phyloP scores from a whole-genome alignment of 371 early-diverging fungal genomes.

The Smittium mucronatum region DNA sequence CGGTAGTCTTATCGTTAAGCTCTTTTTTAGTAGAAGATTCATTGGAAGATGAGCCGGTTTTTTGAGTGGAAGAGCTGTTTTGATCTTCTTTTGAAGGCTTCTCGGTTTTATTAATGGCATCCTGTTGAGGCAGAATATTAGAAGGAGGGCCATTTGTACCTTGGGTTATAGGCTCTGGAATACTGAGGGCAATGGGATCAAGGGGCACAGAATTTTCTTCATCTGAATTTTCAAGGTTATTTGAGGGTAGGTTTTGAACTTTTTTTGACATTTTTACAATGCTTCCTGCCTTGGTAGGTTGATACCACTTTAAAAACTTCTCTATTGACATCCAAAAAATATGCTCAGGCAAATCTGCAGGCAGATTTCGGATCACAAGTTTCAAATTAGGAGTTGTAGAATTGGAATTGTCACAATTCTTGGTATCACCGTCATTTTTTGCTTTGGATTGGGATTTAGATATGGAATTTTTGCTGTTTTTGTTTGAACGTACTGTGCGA shows the following conservation, averaged over 20 bases:
- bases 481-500: not conserved
- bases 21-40: not conserved
- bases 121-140: not conserved
- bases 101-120: not conserved
- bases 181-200: too few relatives aligned
- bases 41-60: not conserved
- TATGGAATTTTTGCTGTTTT: not conserved
- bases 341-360: conserved; percentile 31
- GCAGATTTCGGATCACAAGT: conserved; percentile 23
- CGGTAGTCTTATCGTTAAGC: not conserved
- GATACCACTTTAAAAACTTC: conserved; percentile 27
- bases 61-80: not conserved
- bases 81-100: not conserved
- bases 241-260: not conserved
- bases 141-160: not conserved
- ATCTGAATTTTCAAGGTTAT: not conserved
- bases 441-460: not conserved
- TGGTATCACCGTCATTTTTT: not conserved
- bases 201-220: not conserved
- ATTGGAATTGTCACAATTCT: not conserved
- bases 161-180: too few relatives aligned
- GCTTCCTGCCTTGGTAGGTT: conserved; percentile 10
- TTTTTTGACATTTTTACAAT: conserved; percentile 11
- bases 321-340: conserved; percentile 32
- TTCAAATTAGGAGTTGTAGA: conserved; percentile 4